Percentiles rank a stretch among this genome's conserved stretches.
Evolutionary conservation across 495 filamentous ascomycete species (phyloP).

Genomic region (Talaromyces adpressus): DNA sequence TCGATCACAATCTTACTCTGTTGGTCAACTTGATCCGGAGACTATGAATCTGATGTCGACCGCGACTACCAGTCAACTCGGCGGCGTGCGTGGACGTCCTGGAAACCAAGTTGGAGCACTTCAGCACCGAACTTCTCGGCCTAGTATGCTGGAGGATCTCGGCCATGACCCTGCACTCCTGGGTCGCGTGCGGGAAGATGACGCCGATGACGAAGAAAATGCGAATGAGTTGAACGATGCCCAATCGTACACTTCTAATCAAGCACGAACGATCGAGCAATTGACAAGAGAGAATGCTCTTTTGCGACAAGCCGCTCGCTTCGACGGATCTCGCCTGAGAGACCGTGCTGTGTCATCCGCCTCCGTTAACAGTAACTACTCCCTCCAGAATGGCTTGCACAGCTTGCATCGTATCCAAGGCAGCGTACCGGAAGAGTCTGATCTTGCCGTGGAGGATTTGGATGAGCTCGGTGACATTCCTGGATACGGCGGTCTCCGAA

Average conservation of each 20-base stretch:
- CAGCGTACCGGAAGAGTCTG: conserved; percentile 59
- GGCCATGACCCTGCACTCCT: conserved; percentile 63
- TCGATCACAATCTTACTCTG: conserved; percentile 93
- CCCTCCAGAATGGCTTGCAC: conserved; percentile 43
- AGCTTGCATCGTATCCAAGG: conserved; percentile 57
- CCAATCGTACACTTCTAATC: conserved; percentile 46
- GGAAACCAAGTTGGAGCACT: conserved; percentile 58
- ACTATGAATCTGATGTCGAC: conserved; percentile 33
- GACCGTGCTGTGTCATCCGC: conserved; percentile 53
- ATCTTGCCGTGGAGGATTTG: conserved; percentile 63
- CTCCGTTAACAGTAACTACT: conserved; percentile 31
- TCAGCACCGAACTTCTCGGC: conserved; percentile 76
- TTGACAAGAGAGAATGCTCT: conserved; percentile 67
- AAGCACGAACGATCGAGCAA: conserved; percentile 65
- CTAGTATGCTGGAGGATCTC: conserved; percentile 77
- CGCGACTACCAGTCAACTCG: conserved; percentile 33
- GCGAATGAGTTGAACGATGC: conserved; percentile 58
- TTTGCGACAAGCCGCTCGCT: conserved; percentile 56
- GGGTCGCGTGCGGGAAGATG: conserved; percentile 73
- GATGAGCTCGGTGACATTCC: conserved; percentile 57
- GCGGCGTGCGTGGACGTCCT: conserved; percentile 36
- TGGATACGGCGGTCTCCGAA: conserved; percentile 34
- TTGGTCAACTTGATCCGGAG: conserved; percentile 82
- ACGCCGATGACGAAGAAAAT: conserved; percentile 65
- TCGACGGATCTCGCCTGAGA: conserved; percentile 53